A percentile compares a stretch with the other conserved stretches of the same genome.
These are phyloP conservation scores for Cryptococcus maquisensis DNA, from an alignment of 1,284 basidiomycete genomes.

Conservation along the genomic window DNA sequence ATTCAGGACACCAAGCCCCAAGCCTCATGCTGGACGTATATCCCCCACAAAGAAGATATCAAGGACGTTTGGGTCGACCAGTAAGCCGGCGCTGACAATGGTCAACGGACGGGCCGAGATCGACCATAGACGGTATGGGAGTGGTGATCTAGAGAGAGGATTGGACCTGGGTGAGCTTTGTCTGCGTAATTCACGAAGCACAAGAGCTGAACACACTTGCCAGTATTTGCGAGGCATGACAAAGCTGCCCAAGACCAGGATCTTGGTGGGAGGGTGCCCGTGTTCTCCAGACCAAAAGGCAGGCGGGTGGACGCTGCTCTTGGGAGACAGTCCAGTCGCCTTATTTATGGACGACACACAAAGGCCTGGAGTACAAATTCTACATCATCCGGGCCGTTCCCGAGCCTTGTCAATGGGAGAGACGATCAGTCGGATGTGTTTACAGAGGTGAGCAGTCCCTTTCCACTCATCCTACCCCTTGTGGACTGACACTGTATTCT, in stretches of 20 bases:
- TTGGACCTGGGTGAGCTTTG: constrained; percentile 7
- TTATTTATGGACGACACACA: neutral
- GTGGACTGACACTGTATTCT: neutral
- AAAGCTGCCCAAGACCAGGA: neutral
- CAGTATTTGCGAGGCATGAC: constrained; percentile 12
- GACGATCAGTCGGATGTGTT: neutral
- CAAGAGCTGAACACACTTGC: neutral
- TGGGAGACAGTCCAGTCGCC: too few species aligned
- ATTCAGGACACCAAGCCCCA: neutral
- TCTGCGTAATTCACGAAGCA: neutral
- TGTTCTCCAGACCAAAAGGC: neutral
- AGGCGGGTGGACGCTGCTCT: neutral
- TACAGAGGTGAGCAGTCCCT: neutral
- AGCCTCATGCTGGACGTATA: neutral
- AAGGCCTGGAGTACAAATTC: neutral
- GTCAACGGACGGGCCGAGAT: neutral
- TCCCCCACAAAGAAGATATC: neutral
- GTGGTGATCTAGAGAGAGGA: constrained; percentile 3
- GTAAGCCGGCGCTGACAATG: neutral
- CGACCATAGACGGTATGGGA: neutral
- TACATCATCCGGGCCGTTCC: neutral
- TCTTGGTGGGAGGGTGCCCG: neutral
- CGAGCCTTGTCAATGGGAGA: neutral
- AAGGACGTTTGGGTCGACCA: neutral
- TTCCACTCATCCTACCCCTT: neutral